Base-by-base conservation (phyloP, 2,329 filamentous ascomycete species). In the Beauveria australis region DNA sequence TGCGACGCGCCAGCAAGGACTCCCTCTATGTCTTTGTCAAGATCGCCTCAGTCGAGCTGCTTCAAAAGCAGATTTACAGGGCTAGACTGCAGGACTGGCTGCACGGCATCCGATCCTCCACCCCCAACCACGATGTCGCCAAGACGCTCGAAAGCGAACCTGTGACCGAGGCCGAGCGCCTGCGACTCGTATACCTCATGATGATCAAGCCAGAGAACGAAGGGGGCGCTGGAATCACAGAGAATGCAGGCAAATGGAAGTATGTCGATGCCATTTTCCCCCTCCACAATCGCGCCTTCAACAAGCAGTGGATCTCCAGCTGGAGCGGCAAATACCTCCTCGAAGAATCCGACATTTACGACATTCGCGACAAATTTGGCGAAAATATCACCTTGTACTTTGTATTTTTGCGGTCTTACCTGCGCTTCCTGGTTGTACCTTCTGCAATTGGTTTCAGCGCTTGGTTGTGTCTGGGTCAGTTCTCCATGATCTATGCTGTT, bases 351-450 rank as follows among this genome's bases (percentile, higher is more conserved):
- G 84, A 91, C 67, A 76, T 95, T n/a, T 84, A 89, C 68, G 81
- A 84, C 52, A 91, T 96, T 64, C 84, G 89, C 28, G 81, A 91
- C 69, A 81, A 86, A 64, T 91, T 92, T 72, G 91, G 91, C 53
- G 88, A 93, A 73, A 88, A 85, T 71, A 89, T 97, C 62, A 93
- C 90, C 41, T 96, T 95, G 73, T 97, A 97, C 77, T 97, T 96
- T 72, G 91, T 92, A 44, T 97, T 97, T 70, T 82, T 95, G 37
- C 90, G 96, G 70, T 88, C 88, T 40, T 97, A 97, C 75, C 95
- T 96, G 70, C 81, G 85, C 62, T 96, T 95, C 70, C 79, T 96
- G 28, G 74, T 89, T n/a, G 88, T 93, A 62, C 92, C 92, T 0
- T 89, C 92, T 1, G 85, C 79, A 5, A 86, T 94, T 66, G 93